Conservation (phyloP, 208 protist genomes). For the Leishmania mexicana region DNA sequence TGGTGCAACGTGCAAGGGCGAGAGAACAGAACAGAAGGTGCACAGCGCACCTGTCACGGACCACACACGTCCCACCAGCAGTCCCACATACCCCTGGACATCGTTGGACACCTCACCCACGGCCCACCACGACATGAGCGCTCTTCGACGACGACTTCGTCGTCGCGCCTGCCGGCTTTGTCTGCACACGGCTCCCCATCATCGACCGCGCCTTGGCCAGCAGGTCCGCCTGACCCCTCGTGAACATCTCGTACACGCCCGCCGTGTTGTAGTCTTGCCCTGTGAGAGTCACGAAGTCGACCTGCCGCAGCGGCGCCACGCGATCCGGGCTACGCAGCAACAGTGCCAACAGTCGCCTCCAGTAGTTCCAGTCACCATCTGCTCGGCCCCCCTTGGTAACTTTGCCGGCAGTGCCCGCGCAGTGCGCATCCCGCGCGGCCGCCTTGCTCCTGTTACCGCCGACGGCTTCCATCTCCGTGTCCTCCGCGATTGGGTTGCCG, state of each 20-base stretch:
- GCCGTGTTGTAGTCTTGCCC: constrained; percentile 79
- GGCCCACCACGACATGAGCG: background rate
- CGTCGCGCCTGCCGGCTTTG: background rate
- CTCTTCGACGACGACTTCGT: background rate
- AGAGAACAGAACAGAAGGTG: background rate
- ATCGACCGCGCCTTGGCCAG: constrained; percentile 43
- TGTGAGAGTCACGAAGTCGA: constrained; percentile 86
- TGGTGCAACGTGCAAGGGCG: background rate
- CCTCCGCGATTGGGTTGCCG: constrained; percentile 83
- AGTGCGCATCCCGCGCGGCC: background rate
- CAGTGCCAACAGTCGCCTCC: constrained; percentile 50
- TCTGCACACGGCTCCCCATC: constrained; percentile 12
- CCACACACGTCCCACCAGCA: background rate
- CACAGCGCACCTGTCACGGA: background rate
- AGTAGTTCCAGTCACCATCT: constrained; percentile 52
- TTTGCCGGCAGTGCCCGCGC: background rate
- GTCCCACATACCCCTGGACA: background rate
- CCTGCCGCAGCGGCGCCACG: constrained; percentile 53
- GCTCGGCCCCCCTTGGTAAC: background rate
- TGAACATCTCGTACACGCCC: constrained; percentile 67
- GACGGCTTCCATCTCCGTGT: constrained; percentile 8
- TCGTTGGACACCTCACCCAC: background rate
- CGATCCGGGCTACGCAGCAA: constrained; percentile 58
- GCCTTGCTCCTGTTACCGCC: background rate
- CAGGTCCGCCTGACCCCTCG: constrained; percentile 44